phyloP scores from a whole-genome alignment of 2,329 filamentous ascomycete genomes.

The Phaeosphaeria sp. region DNA sequence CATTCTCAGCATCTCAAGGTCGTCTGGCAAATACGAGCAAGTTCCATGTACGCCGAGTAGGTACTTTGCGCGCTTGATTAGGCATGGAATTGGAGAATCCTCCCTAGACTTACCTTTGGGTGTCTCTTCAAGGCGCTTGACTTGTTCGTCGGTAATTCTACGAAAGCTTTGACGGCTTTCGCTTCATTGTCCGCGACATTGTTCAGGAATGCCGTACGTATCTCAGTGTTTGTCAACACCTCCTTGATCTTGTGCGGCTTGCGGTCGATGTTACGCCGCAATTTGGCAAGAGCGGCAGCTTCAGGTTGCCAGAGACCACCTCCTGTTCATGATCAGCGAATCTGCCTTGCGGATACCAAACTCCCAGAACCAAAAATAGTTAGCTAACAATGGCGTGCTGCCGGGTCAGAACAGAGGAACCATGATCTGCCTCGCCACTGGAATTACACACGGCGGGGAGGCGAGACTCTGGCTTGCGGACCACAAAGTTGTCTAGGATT shows the following conservation, averaged over 20 bases:
- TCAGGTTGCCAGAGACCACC: constrained; percentile 86
- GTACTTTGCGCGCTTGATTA: background rate
- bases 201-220: constrained; percentile 71
- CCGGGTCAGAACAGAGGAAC: background rate
- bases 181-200: constrained; percentile 61
- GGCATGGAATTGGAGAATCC: background rate
- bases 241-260: constrained; percentile 73
- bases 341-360: background rate
- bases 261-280: constrained; percentile 78
- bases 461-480: background rate
- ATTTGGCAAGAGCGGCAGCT: constrained; percentile 65
- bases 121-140: constrained; percentile 81
- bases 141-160: constrained; percentile 62
- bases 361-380: background rate
- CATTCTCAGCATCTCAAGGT: background rate
- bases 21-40: background rate
- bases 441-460: background rate
- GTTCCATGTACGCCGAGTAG: background rate
- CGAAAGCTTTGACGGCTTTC: constrained; percentile 72
- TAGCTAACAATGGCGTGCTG: background rate
- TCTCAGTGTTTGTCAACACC: constrained; percentile 65
- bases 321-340: constrained; percentile 54
- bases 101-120: constrained; percentile 71
- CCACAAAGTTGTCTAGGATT: background rate
- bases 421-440: background rate